Evolutionary conservation across 352 stramenopile species (phyloP), one percentile per base, ranked within the genome.

Genomic region (Pythium folliculosum): DNA sequence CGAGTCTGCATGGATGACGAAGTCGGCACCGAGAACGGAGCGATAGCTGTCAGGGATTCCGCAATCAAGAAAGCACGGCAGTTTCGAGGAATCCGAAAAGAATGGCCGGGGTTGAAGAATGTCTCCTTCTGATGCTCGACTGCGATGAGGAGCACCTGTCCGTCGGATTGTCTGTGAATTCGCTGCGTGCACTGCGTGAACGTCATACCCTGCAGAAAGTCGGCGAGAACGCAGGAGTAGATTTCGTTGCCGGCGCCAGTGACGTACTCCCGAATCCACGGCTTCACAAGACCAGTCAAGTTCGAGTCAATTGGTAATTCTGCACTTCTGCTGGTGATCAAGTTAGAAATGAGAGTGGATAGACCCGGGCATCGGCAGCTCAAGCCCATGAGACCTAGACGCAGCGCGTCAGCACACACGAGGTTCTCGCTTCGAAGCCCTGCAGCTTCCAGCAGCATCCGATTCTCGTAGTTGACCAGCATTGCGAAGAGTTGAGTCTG

Each of bases 391-490:
- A 96, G 75, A 3, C 88, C 88, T 6, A 94, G 72, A 0, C 86
- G 80, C n/a, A 94, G 77, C 50, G 92, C 81, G 40, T 96, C 86
- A 0, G 83, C 81, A 67, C 88, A 96, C 17, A 96, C 86, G 14
- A 96, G 63, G 38, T 94, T 80, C 4, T 92, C 81, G 22, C 80
- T 78, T 48, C 65, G 78, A 55, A 96, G 73, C 1, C 88, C 86
- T 0, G 85, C 88, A 1, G 86, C 88, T 60, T 94, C 88, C 4
- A 96, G 57, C 16, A 94, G 70, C 16, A 75, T 91, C 0, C 82
- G 82, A 61, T 96, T 96, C 44, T 92, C 83, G 10, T 86, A 91
- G 59, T 96, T 92, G 27, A 88, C 81, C 25, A 96, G 75, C 83
- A 94, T 92, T 4, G 86, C 88, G 60, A 91, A 94, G 10, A 94